Evolutionary conservation across 352 stramenopile species (phyloP).

Genomic region (Globisporangium yorkense): DNA sequence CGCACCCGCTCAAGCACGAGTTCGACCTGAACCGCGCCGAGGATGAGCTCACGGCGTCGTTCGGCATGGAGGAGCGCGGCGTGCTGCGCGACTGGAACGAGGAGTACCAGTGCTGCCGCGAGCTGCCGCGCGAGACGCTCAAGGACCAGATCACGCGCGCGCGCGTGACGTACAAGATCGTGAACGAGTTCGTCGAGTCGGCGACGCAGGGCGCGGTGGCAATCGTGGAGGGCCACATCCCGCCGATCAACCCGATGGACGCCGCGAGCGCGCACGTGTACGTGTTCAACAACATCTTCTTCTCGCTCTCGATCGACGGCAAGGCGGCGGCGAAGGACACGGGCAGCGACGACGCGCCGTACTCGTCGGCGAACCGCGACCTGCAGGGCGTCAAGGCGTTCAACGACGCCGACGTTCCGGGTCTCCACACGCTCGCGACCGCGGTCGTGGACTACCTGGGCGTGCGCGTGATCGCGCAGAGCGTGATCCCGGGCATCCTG

Average conservation of each 20-base stretch:
- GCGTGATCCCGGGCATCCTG: slow-evolving; percentile 94
- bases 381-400: slow-evolving; percentile 88
- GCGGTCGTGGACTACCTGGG: slow-evolving; percentile 94
- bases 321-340: slow-evolving; percentile 60
- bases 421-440: slow-evolving; percentile 92
- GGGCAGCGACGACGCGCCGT: slow-evolving; percentile 69
- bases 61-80: slow-evolving; percentile 91
- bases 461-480: slow-evolving; percentile 93
- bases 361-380: slow-evolving; percentile 85
- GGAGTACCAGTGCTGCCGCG: slow-evolving; percentile 91
- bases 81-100: slow-evolving; percentile 96
- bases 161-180: slow-evolving; percentile 93
- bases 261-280: slow-evolving; percentile 90
- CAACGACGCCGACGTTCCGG: slow-evolving; percentile 88
- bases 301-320: slow-evolving; percentile 89
- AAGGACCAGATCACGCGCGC: slow-evolving; percentile 90
- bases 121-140: slow-evolving; percentile 70
- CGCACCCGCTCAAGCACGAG: slow-evolving; percentile 32
- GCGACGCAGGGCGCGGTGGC: slow-evolving; percentile 85
- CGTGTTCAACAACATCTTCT: slow-evolving; percentile 98
- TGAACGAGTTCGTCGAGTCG: slow-evolving; percentile 94
- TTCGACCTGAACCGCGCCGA: slow-evolving; percentile 86
- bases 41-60: slow-evolving; percentile 85
- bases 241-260: slow-evolving; percentile 96
- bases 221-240: slow-evolving; percentile 93